Evolutionary conservation across 1,284 basidiomycete species (phyloP).

Genomic region (Peniophora sp.): DNA sequence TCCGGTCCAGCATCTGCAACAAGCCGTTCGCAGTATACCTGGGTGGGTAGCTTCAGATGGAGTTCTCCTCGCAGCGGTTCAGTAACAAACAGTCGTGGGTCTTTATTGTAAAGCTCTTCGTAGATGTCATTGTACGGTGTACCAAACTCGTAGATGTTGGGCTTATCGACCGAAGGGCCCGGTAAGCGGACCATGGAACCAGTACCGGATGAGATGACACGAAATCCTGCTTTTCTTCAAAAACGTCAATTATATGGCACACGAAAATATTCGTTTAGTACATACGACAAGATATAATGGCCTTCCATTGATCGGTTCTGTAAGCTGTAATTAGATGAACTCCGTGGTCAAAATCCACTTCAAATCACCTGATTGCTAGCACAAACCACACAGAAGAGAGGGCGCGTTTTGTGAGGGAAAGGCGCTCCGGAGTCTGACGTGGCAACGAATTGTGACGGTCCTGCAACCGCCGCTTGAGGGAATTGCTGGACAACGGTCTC

Average conservation of each 20-base stretch:
- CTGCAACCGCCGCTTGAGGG: conserved; percentile 4
- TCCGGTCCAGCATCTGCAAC: conserved; percentile 96
- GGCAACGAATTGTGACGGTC: conserved; percentile 3
- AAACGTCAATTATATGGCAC: neutral
- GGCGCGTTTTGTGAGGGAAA: conserved; percentile 49
- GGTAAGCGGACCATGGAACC: conserved; percentile 96
- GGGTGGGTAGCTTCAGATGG: conserved; percentile 9
- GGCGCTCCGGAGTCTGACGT: conserved; percentile 3
- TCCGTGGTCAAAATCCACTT: conserved; percentile 11
- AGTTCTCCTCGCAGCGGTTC: conserved; percentile 1
- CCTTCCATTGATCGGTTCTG: conserved; percentile 99
- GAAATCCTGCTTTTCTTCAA: conserved; percentile 81
- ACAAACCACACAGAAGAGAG: conserved; percentile 95
- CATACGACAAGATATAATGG: conserved; percentile 84
- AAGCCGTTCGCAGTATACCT: conserved; percentile 96
- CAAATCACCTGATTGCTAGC: conserved; percentile 89
- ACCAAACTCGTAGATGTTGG: conserved; percentile 95
- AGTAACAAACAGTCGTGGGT: conserved; percentile 68
- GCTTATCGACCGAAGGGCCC: conserved; percentile 94
- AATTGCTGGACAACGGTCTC: conserved; percentile 12
- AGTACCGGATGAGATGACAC: conserved; percentile 91
- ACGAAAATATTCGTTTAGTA: conserved; percentile 12
- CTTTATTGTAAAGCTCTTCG: conserved; percentile 85
- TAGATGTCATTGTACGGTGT: conserved; percentile 98
- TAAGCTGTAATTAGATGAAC: too few relatives aligned